Conservation (phyloP, 108 stramenopile species). For the Pinguiococcus pyrenoidosus region DNA sequence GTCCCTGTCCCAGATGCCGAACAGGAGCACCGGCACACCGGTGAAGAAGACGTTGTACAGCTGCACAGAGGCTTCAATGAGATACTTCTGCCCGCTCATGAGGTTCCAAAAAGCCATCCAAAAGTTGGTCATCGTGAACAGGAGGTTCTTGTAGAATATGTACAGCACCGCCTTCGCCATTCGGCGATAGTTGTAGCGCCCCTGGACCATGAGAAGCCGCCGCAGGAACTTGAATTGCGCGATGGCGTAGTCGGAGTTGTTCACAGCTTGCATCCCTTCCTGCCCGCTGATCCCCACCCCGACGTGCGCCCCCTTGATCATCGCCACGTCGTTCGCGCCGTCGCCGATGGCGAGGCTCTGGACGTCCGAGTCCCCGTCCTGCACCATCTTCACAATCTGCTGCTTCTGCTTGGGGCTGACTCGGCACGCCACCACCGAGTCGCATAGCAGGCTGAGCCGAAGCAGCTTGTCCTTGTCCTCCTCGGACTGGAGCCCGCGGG, state of each 20-base stretch:
- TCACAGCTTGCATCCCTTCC: slow-evolving; percentile 60
- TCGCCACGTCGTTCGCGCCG: slow-evolving; percentile 54
- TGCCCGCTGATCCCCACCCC: slow-evolving; percentile 48
- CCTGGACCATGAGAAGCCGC: slow-evolving; percentile 1
- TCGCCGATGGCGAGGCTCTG: slow-evolving; percentile 21
- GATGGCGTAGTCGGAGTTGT: slow-evolving; percentile 83
- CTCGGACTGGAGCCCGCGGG: neutral
- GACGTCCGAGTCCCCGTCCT: neutral
- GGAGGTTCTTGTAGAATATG: slow-evolving; percentile 50
- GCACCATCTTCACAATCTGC: slow-evolving; percentile 36
- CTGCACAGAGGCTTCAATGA: slow-evolving; percentile 24
- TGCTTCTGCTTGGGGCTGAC: slow-evolving; percentile 48
- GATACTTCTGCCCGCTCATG: slow-evolving; percentile 28
- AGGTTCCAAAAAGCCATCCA: slow-evolving; percentile 32
- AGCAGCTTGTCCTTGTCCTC: slow-evolving; percentile 8
- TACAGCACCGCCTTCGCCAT: slow-evolving; percentile 30
- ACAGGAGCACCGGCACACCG: slow-evolving; percentile 25
- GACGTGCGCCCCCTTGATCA: slow-evolving; percentile 52
- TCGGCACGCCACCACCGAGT: slow-evolving; percentile 39
- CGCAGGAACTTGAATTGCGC: slow-evolving; percentile 66
- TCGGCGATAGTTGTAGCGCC: slow-evolving; percentile 7
- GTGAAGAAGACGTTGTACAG: slow-evolving; percentile 47
- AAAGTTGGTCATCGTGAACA: slow-evolving; percentile 37
- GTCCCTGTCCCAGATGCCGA: slow-evolving; percentile 32
- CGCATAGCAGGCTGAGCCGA: slow-evolving; percentile 1